A percentile compares a stretch with the other conserved stretches of the same genome.
phyloP scores from a whole-genome alignment of 805 yeast species.

The Cyberlindnera veronae region DNA sequence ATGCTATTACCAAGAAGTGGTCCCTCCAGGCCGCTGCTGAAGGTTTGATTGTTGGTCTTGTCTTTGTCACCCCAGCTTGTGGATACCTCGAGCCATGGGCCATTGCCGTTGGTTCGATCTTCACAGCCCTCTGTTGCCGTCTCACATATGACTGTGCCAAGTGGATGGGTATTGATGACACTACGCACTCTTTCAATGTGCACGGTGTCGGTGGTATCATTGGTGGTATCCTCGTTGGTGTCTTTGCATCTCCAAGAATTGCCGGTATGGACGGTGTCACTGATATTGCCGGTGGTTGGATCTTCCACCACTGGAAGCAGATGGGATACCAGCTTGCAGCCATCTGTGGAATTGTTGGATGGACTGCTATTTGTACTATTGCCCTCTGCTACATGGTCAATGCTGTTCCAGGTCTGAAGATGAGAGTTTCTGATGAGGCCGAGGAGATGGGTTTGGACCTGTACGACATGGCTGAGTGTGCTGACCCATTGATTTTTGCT shows the following conservation, averaged over 20 bases:
- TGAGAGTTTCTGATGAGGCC: slow-evolving; percentile 42
- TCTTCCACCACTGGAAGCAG: slow-evolving; percentile 86
- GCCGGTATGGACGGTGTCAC: slow-evolving; percentile 87
- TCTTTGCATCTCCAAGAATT: slow-evolving; percentile 82
- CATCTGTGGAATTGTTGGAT: slow-evolving; percentile 33
- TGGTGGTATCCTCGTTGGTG: slow-evolving; percentile 79
- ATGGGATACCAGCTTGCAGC: slow-evolving; percentile 85
- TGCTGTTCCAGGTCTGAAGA: slow-evolving; percentile 46
- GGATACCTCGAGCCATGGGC: slow-evolving; percentile 93
- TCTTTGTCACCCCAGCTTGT: slow-evolving; percentile 96
- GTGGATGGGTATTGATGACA: slow-evolving; percentile 78
- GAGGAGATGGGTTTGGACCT: slow-evolving; percentile 51
- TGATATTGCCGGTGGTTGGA: slow-evolving; percentile 89
- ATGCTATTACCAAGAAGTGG: slow-evolving; percentile 80
- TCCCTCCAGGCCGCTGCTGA: slow-evolving; percentile 91
- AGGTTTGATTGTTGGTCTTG: slow-evolving; percentile 91
- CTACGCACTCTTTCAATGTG: slow-evolving; percentile 90
- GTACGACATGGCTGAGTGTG: slow-evolving; percentile 47
- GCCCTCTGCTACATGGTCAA: slow-evolving; percentile 45
- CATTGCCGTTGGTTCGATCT: slow-evolving; percentile 74
- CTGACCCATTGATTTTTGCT: slow-evolving; percentile 31
- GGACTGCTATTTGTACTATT: slow-evolving; percentile 44
- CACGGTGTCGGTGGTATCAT: slow-evolving; percentile 96
- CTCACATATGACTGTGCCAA: slow-evolving; percentile 81
- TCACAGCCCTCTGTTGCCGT: slow-evolving; percentile 80